Percentiles rank a stretch among this genome's conserved stretches.
Conservation (phyloP, 2,329 filamentous ascomycete genomes). For the Tolypocladium tundrense region DNA sequence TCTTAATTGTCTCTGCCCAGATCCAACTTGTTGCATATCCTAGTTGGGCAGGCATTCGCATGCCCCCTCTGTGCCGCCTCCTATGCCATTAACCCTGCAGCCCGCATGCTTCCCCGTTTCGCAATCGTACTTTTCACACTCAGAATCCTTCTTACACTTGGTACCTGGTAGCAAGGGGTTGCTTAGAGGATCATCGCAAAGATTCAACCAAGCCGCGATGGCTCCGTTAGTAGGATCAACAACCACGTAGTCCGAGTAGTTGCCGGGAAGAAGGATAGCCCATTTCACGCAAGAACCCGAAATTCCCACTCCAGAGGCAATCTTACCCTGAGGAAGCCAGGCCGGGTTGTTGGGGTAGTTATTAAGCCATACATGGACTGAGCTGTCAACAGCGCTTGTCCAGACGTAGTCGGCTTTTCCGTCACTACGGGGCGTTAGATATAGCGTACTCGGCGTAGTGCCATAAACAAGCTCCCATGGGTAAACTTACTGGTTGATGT, state of each 20-base stretch:
- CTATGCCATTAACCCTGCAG: background rate
- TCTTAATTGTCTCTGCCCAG: too few relatives aligned
- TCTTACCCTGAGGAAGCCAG: slow-evolving; percentile 5
- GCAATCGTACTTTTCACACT: background rate
- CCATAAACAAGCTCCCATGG: too few relatives aligned
- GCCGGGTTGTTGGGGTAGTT: slow-evolving; percentile 8
- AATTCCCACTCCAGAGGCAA: slow-evolving; percentile 6
- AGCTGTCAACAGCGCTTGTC: slow-evolving; percentile 6
- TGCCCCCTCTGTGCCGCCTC: background rate
- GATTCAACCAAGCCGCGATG: background rate
- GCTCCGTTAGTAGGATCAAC: background rate
- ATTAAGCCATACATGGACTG: slow-evolving; percentile 8
- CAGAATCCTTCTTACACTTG: background rate
- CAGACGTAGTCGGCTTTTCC: slow-evolving; percentile 11
- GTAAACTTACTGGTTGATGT: slow-evolving; percentile 6
- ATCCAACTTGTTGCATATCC: too few relatives aligned
- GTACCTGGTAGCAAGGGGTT: background rate
- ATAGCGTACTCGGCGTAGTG: too few relatives aligned
- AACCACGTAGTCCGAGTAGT: background rate
- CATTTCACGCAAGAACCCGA: background rate
- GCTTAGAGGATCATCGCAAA: background rate
- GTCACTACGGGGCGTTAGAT: slow-evolving; percentile 3
- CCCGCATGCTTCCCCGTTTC: background rate
- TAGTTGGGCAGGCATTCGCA: background rate
- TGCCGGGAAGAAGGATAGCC: background rate